Percentiles rank a stretch among this genome's conserved stretches.
Conservation (phyloP, 225 moss, liverwort and hornwort species). For the Polytrichum formosum region DNA sequence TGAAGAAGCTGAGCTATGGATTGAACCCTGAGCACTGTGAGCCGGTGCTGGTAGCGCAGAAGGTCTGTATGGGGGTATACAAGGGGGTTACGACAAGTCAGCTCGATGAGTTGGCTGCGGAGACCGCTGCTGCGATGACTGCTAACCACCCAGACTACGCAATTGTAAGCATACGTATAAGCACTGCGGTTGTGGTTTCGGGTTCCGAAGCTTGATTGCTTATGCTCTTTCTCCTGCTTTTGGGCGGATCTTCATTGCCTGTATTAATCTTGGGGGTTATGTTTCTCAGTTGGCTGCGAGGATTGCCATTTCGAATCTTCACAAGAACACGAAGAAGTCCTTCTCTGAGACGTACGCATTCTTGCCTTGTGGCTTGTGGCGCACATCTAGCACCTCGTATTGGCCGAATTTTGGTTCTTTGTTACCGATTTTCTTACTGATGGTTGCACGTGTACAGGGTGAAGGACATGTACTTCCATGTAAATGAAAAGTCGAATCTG, state of each 20-base stretch:
- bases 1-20: conserved; percentile 94
- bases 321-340: conserved; percentile 89
- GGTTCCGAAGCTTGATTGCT: not conserved
- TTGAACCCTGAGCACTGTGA: conserved; percentile 91
- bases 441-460: conserved; percentile 34
- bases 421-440: not conserved
- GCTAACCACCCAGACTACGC: conserved; percentile 91
- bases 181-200: too few species aligned
- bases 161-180: conserved; percentile 40
- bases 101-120: conserved; percentile 91
- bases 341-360: conserved; percentile 88
- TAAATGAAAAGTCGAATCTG: conserved; percentile 64
- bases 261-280: not conserved
- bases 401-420: not conserved
- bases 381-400: too few species aligned
- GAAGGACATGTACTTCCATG: conserved; percentile 79
- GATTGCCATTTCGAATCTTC: conserved; percentile 92
- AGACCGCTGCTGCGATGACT: conserved; percentile 96
- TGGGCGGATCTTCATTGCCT: too few species aligned
- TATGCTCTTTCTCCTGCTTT: not conserved
- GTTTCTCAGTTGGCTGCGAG: conserved; percentile 76
- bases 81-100: conserved; percentile 93
- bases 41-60: conserved; percentile 86
- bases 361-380: too few species aligned
- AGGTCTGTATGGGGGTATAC: conserved; percentile 89